phyloP scores from a whole-genome alignment of 208 protist species.

The Leishmania guyanensis region DNA sequence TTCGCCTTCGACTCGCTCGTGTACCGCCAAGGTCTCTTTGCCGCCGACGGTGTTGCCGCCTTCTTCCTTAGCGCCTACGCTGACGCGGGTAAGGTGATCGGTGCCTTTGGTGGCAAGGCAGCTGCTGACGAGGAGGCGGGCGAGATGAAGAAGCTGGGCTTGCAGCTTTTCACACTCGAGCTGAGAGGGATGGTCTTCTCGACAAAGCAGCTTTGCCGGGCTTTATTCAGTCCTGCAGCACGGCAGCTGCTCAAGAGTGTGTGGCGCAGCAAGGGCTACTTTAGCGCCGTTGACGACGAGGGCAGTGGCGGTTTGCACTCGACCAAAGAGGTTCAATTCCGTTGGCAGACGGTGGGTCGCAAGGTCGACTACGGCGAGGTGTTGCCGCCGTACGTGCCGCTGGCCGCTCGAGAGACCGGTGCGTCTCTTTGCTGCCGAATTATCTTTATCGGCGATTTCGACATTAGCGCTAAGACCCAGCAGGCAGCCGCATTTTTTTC shows the following conservation, averaged over 20 bases:
- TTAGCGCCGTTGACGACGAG: constrained; percentile 40
- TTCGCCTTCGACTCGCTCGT: constrained; percentile 34
- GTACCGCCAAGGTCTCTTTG: constrained; percentile 27
- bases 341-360: constrained; percentile 41
- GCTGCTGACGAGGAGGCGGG: constrained; percentile 35
- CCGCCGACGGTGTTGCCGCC: constrained; percentile 19
- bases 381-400: constrained; percentile 34
- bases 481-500: constrained; percentile 25
- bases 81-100: constrained; percentile 21
- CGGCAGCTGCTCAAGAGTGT: constrained; percentile 34
- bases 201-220: constrained; percentile 11
- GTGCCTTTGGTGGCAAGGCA: neutral
- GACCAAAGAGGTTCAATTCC: constrained; percentile 26
- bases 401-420: neutral
- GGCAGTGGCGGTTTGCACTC: neutral
- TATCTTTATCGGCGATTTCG: constrained; percentile 48
- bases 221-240: constrained; percentile 8
- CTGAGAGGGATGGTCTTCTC: neutral
- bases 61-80: constrained; percentile 37
- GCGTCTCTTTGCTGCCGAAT: constrained; percentile 20
- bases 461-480: constrained; percentile 8
- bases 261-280: constrained; percentile 70
- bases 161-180: constrained; percentile 34
- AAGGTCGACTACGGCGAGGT: constrained; percentile 53
- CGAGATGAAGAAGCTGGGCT: constrained; percentile 34